Evolutionary conservation across 192 early-diverging fungal species (phyloP).

Genomic region (Coemansia sp.): DNA sequence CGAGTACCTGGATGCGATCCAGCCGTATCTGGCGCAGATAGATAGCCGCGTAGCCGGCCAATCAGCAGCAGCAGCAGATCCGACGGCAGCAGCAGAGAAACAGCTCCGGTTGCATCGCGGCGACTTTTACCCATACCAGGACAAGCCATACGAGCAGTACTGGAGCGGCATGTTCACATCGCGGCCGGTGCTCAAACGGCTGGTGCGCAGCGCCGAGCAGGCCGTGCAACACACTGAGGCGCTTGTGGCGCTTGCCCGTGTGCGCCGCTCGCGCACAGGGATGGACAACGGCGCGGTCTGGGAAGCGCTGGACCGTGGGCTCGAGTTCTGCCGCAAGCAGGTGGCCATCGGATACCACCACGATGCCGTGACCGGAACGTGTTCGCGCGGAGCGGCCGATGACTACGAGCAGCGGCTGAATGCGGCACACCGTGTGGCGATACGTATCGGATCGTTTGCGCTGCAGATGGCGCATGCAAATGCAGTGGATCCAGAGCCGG

Average conservation of each 20-base stretch:
- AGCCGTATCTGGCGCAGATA: conserved; percentile 3
- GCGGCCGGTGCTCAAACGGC: conserved; percentile 42
- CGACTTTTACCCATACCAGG: conserved; percentile 52
- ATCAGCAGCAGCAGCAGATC: too few species aligned
- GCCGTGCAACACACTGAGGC: conserved; percentile 42
- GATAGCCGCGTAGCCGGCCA: not conserved
- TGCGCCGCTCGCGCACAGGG: not conserved
- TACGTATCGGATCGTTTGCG: conserved; percentile 13
- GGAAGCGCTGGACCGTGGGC: conserved; percentile 16
- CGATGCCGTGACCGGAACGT: conserved; percentile 50
- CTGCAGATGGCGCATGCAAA: not conserved
- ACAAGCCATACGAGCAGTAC: conserved; percentile 52
- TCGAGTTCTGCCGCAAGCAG: conserved; percentile 48
- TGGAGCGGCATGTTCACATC: conserved; percentile 46
- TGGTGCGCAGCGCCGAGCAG: conserved; percentile 41
- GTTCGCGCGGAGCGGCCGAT: conserved; percentile 14
- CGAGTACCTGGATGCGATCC: conserved; percentile 32
- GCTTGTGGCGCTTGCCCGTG: conserved; percentile 24
- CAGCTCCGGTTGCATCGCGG: conserved; percentile 15
- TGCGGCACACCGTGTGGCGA: conserved; percentile 14
- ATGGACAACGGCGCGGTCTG: not conserved
- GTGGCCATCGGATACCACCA: conserved; percentile 54
- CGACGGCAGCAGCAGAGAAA: not conserved
- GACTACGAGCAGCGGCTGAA: conserved; percentile 38
- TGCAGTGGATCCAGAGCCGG: not conserved